Base-by-base conservation (phyloP, 75 land plant genomes). In the Azolla pinnata region DNA sequence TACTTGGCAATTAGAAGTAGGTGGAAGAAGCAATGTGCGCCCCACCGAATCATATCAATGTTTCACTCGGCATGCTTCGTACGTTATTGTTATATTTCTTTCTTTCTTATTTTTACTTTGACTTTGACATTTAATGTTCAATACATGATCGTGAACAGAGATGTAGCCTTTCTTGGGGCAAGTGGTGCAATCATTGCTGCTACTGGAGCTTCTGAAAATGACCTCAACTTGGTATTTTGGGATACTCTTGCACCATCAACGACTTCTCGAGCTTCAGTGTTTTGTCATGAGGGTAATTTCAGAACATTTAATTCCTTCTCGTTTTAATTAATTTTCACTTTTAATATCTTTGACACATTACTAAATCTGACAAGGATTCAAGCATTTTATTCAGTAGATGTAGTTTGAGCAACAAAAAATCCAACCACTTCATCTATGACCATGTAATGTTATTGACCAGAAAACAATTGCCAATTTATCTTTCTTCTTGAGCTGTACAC, bases 1-100 rank as follows among this genome's bases (percentile, higher is more conserved):
- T 48, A 81, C 87, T 46, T 92, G 98, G 98, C 93, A 88, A 63
- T 83, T 92, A 60, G 98, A 92, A 51, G 95, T 92, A 26, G 98
- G 96, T 60, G 90, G 96, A 49, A 78, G 81, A 49, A 88, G 81
- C 67, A 88, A 88, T 51, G 75, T 92, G 38, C 75, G 65, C 29
- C 98, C 98, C 45, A 75, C 86, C 31, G 96, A 92, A 62, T 88
- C 96, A 45, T 80, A 72, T 52, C 59, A 76, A 20, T 81, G 89
- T 67, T 92, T 92, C 64, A 63, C 64, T 40, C 67, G 61, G 30
- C 74, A 83, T 73, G 86, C 98, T 60, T 76, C 82, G 98, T 92
- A 83, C 47, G 80, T 87, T 54, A 27, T 57, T 63, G 61, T 31
- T 12, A 10, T 16, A 7, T 57, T 14, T 18, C 54, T 20, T 20